Evolutionary conservation across 2,329 filamentous ascomycete genomes (phyloP), one percentile per base, ranked within the genome.

Genomic region (Trichophyton rubrum): DNA sequence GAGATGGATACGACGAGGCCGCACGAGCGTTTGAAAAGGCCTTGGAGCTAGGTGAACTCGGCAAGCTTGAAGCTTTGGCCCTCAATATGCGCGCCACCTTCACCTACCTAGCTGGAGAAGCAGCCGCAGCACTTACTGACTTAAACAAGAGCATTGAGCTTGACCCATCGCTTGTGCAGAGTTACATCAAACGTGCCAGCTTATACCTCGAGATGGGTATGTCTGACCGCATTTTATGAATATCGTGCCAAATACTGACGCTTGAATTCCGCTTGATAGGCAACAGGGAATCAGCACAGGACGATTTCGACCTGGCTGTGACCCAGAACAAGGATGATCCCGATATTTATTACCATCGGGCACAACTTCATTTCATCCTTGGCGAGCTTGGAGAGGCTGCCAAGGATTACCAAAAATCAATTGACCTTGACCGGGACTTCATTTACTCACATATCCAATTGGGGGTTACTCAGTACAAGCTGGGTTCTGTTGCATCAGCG

Each of bases 381-480:
- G 86, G 87, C 61, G 92, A 97, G 72, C 95, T 95, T 67, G 85
- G 87, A 60, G 89, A 95, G 67, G 93, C 93, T 3, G 91, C 93
- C 62, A 96, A 95, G 79, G 93, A 99, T 78, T 99, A 99, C 79
- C 93, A 99, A 75, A 96, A 95, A 78, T 97, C 93, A 2, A 99
- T 99, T 70, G 93, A 99, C 69, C 83, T 99, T 33, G 93, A 99
- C 79, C 83, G 85, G 67, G 86, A 89, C 67, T 99, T 99, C 76
- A 99, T 99, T 78, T 99, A 96, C 82, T 97, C 92, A 6, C 93
- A 99, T 78, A 99, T 99, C 70, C 93, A 99, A 77, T 88, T 99
- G 49, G 93, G 93, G 74, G 93, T 99, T 59, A 99, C 93, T 57
- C 93, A 99, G 77, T 99, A 99, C 81, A 99, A 99, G 85, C 95